phyloP scores from a whole-genome alignment of 2,329 filamentous ascomycete genomes.

The Trichoderma sp. region DNA sequence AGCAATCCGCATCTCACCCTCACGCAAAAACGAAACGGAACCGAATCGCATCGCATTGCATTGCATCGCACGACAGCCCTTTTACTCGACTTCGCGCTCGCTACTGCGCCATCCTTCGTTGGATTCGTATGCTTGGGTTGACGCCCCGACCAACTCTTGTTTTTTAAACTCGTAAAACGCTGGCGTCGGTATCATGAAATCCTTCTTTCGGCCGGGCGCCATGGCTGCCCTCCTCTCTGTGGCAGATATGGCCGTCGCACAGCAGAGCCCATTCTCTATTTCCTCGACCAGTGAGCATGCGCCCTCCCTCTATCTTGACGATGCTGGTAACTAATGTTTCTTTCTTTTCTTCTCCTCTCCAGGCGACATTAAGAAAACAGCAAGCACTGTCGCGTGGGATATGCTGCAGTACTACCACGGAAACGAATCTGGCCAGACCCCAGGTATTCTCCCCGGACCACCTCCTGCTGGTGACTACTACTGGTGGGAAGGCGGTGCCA shows the following conservation, averaged over 20 bases:
- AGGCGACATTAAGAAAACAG: conserved; percentile 42
- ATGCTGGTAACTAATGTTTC: not conserved
- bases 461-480: conserved; percentile 52
- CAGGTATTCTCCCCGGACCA: conserved; percentile 49
- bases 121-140: not conserved
- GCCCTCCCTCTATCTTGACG: conserved; percentile 2
- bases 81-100: not conserved
- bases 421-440: conserved; percentile 43
- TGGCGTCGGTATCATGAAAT: conserved; percentile 7
- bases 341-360: not conserved
- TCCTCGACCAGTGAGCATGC: not conserved
- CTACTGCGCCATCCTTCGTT: not conserved
- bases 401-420: conserved; percentile 48
- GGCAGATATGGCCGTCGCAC: conserved; percentile 4
- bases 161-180: not conserved
- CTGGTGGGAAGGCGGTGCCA: conserved; percentile 65
- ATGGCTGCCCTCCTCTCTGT: conserved; percentile 14
- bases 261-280: conserved; percentile 11
- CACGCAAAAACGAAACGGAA: not conserved
- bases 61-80: not conserved
- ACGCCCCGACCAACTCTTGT: not conserved
- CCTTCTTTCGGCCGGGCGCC: conserved; percentile 8
- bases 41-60: not conserved
- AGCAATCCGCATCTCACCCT: not conserved
- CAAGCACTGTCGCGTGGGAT: conserved; percentile 43